Conservation (phyloP, 306 rosid genomes). For the Lathyrus oleraceus region DNA sequence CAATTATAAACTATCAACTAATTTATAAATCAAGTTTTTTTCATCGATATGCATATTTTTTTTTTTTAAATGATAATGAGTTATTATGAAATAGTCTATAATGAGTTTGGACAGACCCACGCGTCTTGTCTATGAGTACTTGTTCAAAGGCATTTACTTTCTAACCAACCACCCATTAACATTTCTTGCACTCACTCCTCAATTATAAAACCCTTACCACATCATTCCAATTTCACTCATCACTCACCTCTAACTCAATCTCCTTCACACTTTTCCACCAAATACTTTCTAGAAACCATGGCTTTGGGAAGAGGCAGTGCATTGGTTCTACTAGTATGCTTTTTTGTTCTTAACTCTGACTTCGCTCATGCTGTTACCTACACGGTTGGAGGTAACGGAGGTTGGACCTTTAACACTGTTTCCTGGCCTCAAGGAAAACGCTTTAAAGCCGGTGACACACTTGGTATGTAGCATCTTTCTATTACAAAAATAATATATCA, state of each 20-base stretch:
- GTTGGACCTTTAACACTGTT: slow-evolving; percentile 63
- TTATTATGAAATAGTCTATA: not conserved
- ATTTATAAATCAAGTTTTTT: too few species aligned
- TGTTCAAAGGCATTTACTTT: slow-evolving; percentile 14
- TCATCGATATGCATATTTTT: too few species aligned
- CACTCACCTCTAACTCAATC: not conserved
- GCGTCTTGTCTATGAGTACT: slow-evolving; percentile 6
- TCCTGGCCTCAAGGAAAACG: slow-evolving; percentile 60
- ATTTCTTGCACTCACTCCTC: not conserved
- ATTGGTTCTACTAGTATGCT: slow-evolving; percentile 38
- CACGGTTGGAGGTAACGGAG: slow-evolving; percentile 55
- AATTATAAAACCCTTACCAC: slow-evolving; percentile 20
- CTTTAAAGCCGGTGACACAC: slow-evolving; percentile 74
- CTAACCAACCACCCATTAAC: slow-evolving; percentile 37
- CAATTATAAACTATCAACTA: too few species aligned
- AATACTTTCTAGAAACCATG: slow-evolving; percentile 27
- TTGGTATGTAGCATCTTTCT: slow-evolving; percentile 42
- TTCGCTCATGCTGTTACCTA: slow-evolving; percentile 50
- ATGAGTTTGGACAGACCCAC: not conserved
- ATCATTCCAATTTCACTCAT: not conserved
- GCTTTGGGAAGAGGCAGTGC: slow-evolving; percentile 78
- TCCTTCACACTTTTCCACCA: not conserved
- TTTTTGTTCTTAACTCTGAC: slow-evolving; percentile 41
- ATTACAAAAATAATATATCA: too few species aligned
- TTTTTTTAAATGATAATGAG: too few species aligned